Evolutionary conservation across 2,329 filamentous ascomycete genomes (phyloP).

Genomic region (Xylariaceae sp.): DNA sequence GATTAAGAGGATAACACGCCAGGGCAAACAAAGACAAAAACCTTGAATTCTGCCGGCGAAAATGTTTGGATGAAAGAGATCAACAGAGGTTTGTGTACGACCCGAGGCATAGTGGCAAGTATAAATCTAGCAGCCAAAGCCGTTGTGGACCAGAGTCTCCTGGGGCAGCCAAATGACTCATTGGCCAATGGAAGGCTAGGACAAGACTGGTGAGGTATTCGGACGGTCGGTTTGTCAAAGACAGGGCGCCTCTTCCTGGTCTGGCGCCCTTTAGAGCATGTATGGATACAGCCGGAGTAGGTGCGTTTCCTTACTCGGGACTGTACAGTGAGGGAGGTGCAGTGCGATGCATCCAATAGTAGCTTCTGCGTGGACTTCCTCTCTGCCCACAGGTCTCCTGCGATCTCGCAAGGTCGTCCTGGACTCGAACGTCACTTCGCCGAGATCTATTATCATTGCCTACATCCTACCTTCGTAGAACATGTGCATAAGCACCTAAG

Average conservation of each 20-base stretch:
- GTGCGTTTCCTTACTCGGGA: no score
- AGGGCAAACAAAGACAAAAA: no score
- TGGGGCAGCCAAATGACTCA: conserved; percentile 8
- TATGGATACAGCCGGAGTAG: no score
- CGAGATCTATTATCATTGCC: no score
- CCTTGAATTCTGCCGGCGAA: not conserved
- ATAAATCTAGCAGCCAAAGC: conserved; percentile 7
- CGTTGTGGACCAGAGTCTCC: conserved; percentile 10
- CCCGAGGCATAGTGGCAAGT: conserved; percentile 3
- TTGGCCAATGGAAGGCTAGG: conserved; percentile 11
- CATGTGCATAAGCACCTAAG: no score
- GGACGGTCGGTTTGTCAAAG: conserved; percentile 6
- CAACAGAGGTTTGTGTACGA: not conserved
- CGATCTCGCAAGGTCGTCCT: no score
- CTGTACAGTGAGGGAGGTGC: no score
- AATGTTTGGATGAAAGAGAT: not conserved
- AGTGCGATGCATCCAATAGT: no score
- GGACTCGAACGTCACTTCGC: no score
- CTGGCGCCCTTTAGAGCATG: conserved; percentile 4
- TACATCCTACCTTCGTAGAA: no score
- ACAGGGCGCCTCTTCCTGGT: conserved; percentile 9
- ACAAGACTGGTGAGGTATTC: conserved; percentile 4
- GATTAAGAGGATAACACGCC: not conserved
- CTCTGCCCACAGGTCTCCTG: no score
- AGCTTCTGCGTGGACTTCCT: no score